Evolutionary conservation across 2,329 filamentous ascomycete genomes (phyloP).

Genomic region (Scolecobasidium constrictum): DNA sequence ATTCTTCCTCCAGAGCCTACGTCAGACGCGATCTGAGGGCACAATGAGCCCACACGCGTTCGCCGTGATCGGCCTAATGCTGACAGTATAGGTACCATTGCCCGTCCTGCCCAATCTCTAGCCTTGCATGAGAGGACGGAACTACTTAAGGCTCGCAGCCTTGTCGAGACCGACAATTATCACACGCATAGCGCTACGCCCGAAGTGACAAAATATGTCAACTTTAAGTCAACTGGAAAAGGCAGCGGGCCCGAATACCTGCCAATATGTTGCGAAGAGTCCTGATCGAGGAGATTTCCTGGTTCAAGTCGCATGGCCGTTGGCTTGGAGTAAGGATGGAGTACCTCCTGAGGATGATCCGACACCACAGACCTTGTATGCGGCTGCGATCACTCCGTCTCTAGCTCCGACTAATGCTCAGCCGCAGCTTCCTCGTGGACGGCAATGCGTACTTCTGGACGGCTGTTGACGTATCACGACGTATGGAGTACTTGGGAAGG

Average conservation of each 20-base stretch:
- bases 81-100: no score
- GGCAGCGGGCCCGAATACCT: conserved; percentile 1
- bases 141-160: no score
- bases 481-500: not conserved
- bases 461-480: conserved; percentile 1
- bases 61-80: no score
- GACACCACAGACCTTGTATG: not conserved
- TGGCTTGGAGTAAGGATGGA: not conserved
- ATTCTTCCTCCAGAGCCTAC: no score
- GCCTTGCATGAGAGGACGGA: no score
- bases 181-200: no score
- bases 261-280: not conserved
- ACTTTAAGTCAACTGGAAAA: not conserved
- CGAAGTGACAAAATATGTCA: no score
- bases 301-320: conserved; percentile 5
- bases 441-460: conserved; percentile 6
- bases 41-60: no score
- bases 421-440: not conserved
- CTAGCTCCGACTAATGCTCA: not conserved
- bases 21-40: no score
- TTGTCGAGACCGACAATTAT: no score
- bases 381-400: not conserved
- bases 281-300: not conserved
- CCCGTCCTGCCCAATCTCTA: no score
- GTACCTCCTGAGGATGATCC: not conserved